These are phyloP conservation scores for Thinopyrum obtusiflorum DNA, from an alignment of 202 grass and related monocot species.

Conservation along the genomic window DNA sequence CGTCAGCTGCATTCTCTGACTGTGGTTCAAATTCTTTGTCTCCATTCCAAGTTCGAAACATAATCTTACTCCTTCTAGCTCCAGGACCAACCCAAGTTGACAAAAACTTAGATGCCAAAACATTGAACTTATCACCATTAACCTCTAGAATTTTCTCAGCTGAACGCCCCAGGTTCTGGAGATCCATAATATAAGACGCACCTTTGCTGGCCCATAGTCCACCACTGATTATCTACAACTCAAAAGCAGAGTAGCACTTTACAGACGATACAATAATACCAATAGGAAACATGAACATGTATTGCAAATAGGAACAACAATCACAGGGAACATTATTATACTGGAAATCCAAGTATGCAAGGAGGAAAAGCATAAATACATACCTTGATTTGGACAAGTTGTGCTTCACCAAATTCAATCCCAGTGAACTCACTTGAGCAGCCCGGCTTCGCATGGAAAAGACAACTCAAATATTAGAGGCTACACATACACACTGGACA, in stretches of 20 bases:
- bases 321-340: neutral
- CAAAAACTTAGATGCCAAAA: constrained; percentile 89
- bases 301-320: neutral
- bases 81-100: constrained; percentile 89
- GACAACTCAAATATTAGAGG: constrained; percentile 25
- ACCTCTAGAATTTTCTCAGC: constrained; percentile 70
- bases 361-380: neutral
- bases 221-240: constrained; percentile 72
- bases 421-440: constrained; percentile 85
- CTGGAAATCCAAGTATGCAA: neutral
- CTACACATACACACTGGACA: constrained; percentile 21
- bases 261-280: neutral
- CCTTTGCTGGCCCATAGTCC: constrained; percentile 77
- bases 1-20: constrained; percentile 49
- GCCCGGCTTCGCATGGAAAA: constrained; percentile 73
- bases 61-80: constrained; percentile 83
- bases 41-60: constrained; percentile 81
- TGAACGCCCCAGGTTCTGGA: constrained; percentile 53
- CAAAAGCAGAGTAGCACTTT: constrained; percentile 1
- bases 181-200: constrained; percentile 58
- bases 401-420: constrained; percentile 83
- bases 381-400: constrained; percentile 99
- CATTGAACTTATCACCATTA: constrained; percentile 73
- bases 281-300: constrained; percentile 8
- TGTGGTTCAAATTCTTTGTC: constrained; percentile 77